Percentiles rank a stretch among this genome's conserved stretches.
Conservation (phyloP, 2,329 filamentous ascomycete genomes). For the Phialocephala subalpina region DNA sequence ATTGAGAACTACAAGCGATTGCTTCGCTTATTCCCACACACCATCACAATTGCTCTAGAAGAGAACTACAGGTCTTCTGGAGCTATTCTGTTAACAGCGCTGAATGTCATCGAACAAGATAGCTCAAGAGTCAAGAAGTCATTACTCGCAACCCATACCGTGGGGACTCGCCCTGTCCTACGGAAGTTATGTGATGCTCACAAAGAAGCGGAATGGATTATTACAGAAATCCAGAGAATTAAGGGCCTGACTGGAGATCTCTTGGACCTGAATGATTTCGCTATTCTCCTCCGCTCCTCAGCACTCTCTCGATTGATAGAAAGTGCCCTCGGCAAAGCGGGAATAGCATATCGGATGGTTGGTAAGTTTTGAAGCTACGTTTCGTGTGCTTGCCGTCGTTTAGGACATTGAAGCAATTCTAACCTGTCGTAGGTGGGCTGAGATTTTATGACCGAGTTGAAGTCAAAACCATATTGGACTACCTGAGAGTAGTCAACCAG, state of each 20-base stretch:
- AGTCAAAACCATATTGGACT: slow-evolving; percentile 87
- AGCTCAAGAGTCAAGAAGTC: slow-evolving; percentile 79
- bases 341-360: slow-evolving; percentile 91
- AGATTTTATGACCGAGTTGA: slow-evolving; percentile 94
- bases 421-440: slow-evolving; percentile 61
- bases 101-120: slow-evolving; percentile 92
- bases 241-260: slow-evolving; percentile 76
- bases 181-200: slow-evolving; percentile 74
- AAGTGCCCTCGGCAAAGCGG: slow-evolving; percentile 78
- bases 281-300: slow-evolving; percentile 87
- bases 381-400: background rate
- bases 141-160: slow-evolving; percentile 80
- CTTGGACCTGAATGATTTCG: slow-evolving; percentile 79
- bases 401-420: background rate
- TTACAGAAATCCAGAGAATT: slow-evolving; percentile 79
- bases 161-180: slow-evolving; percentile 82
- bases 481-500: slow-evolving; percentile 84
- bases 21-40: slow-evolving; percentile 77
- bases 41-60: slow-evolving; percentile 84
- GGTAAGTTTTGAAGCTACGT: slow-evolving; percentile 52
- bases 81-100: slow-evolving; percentile 80
- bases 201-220: slow-evolving; percentile 87
- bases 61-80: slow-evolving; percentile 95
- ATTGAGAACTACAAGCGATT: slow-evolving; percentile 86
- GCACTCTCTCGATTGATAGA: slow-evolving; percentile 87